Base-by-base conservation (phyloP, 192 early-diverging fungal genomes). In the Funneliformis geosporum region DNA sequence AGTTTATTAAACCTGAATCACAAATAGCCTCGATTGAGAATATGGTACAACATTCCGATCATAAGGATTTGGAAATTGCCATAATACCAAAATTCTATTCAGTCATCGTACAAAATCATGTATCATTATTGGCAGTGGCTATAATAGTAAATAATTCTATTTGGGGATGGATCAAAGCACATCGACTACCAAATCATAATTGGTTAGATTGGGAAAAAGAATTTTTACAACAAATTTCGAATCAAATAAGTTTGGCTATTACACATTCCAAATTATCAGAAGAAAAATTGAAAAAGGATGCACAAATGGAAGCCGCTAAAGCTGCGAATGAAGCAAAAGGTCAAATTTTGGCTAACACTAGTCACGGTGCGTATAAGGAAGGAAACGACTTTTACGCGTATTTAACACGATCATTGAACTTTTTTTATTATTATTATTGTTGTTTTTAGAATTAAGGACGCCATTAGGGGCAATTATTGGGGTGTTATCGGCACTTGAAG, bases 381-480 rank as follows among this genome's bases (percentile, higher is more conserved):
- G 14, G 33, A 33, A 33, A 33, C 33, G 33, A 60, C n/a, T 60
- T 60, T n/a, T 60, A 5, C 16, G 16, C 16, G 12, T 73, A 76
- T 80, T 9, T 8, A 21, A 50, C 60, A 27, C 61, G 42, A 40
- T 4, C 27, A 39, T 42, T 16, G 47, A 39, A 5, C 39, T 4
- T 28, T 64, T 10, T 50, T 62, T 11, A 66, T 1, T 46, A 4
- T 50, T 43, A 28, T 46, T 33, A 1, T 25, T 40, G 25, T 59
- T 33, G 12, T 60, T 60, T 16, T 78, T 76, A 65, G 76, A 78
- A 78, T 59, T 78, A 38, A 21, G 64, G 2, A 82, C 82, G 68
- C 82, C 85, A 5, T 83, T 85, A 28, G 85, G 85, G 33, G 85
- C 85, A 2, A 85, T 85, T 43, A 80, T 85, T 0, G 85, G 85